These are phyloP conservation scores for Clavispora asparagi DNA, from an alignment of 805 yeast species.

Conservation along the genomic window DNA sequence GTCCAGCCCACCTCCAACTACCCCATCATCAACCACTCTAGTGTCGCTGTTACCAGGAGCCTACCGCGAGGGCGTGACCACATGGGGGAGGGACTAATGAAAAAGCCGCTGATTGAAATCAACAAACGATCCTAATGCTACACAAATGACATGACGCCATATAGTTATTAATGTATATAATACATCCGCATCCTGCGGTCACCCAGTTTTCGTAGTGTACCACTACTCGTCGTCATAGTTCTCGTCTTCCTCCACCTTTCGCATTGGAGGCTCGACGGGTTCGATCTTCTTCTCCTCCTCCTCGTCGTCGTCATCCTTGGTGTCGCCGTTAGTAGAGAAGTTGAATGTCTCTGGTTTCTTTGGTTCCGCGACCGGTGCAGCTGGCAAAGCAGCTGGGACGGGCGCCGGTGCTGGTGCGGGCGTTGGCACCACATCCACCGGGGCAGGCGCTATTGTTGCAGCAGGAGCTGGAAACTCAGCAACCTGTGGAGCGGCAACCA, in stretches of 20 bases:
- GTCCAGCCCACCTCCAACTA: background rate
- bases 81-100: no score
- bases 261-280: constrained; percentile 39
- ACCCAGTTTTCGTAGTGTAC: background rate
- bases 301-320: constrained; percentile 22
- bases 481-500: no score
- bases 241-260: constrained; percentile 43
- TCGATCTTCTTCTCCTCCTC: constrained; percentile 23
- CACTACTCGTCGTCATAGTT: constrained; percentile 41
- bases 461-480: no score
- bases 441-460: no score
- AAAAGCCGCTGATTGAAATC: no score
- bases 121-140: no score
- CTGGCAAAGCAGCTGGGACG: no score
- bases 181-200: background rate
- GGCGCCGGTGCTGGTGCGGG: no score
- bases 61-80: background rate
- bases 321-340: constrained; percentile 5
- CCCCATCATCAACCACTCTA: background rate
- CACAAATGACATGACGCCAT: background rate
- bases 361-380: background rate
- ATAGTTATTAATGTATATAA: background rate
- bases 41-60: constrained; percentile 8
- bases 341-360: constrained; percentile 7
- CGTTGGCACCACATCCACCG: no score